Base-by-base conservation (phyloP, 2,329 filamentous ascomycete species). In the Chalara sp. region DNA sequence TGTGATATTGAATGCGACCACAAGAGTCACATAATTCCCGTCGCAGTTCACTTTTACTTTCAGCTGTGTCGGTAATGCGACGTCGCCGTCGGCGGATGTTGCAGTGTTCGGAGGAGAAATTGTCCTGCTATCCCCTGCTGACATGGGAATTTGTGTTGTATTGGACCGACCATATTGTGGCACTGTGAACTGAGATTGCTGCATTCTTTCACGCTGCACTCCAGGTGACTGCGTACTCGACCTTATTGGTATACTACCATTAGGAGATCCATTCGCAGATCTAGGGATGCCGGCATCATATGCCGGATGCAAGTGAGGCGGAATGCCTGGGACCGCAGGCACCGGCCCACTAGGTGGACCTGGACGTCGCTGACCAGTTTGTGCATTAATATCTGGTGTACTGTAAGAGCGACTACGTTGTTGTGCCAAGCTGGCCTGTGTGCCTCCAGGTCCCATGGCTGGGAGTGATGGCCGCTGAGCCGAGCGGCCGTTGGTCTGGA, bases 11-110 rank as follows among this genome's bases (percentile, higher is more conserved):
- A 89, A 95, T 32, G 89, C 87, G 41, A 96, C 95, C 8, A 99
- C 92, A n/a, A 99, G 78, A 1, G 92, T 96, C 53, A 96, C 86
- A 60, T 95, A 95, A 64, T 91, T 93, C 44, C 87, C 86, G 53
- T 93, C 89, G 65, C 89, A 95, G 64, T 92, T 92, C 51, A 99
- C 90, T 67, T 95, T 95, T 47, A 96, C 91, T 71, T 96, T 97
- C 47, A 99, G 78, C 64, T 97, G 93, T 6, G 87, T 83, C 44
- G 76, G 80, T 46, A 78, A 67, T 29, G 71, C 75, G 60, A 79
- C 63, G 29, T 90, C 64, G 67, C 75, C 51, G 61, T 72, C 59
- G 39, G 50, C 53, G 13, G 62, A 58, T 47, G 57, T 57, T 7
- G 58, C 46, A 32, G 45, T 60, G 32, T 46, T 53, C 5, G 75